These are phyloP conservation scores for Nemania sp. DNA, from an alignment of 2,329 filamentous ascomycete genomes.

Conservation along the genomic window DNA sequence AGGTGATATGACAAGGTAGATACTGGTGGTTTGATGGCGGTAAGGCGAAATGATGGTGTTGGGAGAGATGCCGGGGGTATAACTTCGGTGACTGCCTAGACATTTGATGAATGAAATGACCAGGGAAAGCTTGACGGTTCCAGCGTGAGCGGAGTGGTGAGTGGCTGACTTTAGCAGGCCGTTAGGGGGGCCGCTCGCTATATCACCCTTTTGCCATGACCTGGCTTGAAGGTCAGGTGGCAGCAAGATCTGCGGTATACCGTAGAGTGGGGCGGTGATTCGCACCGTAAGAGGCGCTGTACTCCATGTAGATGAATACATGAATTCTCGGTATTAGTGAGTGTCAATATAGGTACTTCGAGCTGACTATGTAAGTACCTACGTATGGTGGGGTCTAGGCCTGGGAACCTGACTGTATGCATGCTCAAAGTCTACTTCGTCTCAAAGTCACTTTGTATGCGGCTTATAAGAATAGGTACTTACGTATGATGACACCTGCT, in stretches of 20 bases:
- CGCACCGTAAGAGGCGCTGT: neutral
- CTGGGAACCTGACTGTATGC: neutral
- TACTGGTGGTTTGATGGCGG: conserved; percentile 14
- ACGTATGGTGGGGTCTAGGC: neutral
- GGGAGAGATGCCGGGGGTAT: conserved; percentile 12
- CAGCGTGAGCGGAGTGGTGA: conserved; percentile 21
- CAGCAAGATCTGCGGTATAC: conserved; percentile 1
- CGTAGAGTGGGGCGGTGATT: neutral
- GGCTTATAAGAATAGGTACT: conserved; percentile 20
- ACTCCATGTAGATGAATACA: no score
- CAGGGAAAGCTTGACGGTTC: conserved; percentile 21
- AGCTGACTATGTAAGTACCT: no score
- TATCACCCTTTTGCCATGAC: neutral
- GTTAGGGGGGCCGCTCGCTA: neutral
- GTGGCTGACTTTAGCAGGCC: conserved; percentile 21
- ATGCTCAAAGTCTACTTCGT: no score
- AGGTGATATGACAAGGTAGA: conserved; percentile 7
- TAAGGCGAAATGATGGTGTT: conserved; percentile 20
- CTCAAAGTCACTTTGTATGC: no score
- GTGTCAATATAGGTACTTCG: no score
- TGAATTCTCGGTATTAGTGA: no score
- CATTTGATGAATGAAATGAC: conserved; percentile 30
- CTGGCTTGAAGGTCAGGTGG: conserved; percentile 14
- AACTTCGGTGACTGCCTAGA: conserved; percentile 26
- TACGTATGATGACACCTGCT: conserved; percentile 9